Percentiles rank a stretch among this genome's conserved stretches.
phyloP scores from a whole-genome alignment of 192 early-diverging fungal genomes.

The Coemansia sp. region DNA sequence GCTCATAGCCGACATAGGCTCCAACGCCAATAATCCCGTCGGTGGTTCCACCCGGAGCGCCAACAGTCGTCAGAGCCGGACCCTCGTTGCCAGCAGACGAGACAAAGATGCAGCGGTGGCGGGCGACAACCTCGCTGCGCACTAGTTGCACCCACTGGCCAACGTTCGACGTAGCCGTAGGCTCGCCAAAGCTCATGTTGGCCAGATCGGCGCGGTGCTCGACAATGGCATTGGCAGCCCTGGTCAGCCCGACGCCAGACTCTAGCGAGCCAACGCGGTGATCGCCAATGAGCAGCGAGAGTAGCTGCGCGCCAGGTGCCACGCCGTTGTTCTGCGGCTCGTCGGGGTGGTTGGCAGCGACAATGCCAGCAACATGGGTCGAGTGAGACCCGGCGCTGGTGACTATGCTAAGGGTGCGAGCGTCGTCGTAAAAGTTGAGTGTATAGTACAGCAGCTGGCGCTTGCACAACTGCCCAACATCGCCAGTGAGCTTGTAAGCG shows the following conservation, averaged over 20 bases:
- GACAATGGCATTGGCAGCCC: slow-evolving; percentile 75
- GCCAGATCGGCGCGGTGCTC: slow-evolving; percentile 68
- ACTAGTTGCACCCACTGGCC: slow-evolving; percentile 85
- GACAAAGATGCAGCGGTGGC: slow-evolving; percentile 81
- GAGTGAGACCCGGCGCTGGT: slow-evolving; percentile 81
- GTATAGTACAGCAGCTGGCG: slow-evolving; percentile 83
- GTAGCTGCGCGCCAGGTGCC: slow-evolving; percentile 92
- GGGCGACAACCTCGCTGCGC: slow-evolving; percentile 79
- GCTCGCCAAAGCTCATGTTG: slow-evolving; percentile 91
- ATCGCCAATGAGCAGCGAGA: slow-evolving; percentile 94
- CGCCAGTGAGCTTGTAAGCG: slow-evolving; percentile 68
- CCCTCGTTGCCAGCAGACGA: slow-evolving; percentile 91
- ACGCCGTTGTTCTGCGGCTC: slow-evolving; percentile 83
- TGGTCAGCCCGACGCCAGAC: slow-evolving; percentile 76
- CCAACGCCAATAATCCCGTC: slow-evolving; percentile 85
- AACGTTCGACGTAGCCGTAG: slow-evolving; percentile 62
- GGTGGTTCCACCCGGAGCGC: slow-evolving; percentile 79
- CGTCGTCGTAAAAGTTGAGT: slow-evolving; percentile 91
- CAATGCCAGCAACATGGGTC: slow-evolving; percentile 93
- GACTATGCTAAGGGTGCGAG: slow-evolving; percentile 76
- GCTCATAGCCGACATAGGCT: slow-evolving; percentile 80
- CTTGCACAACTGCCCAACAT: slow-evolving; percentile 74
- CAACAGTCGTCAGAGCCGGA: slow-evolving; percentile 80
- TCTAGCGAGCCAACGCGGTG: slow-evolving; percentile 75
- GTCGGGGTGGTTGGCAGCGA: slow-evolving; percentile 85